Conservation (phyloP, 176 grass and related monocot species). For the Poa pratensis region DNA sequence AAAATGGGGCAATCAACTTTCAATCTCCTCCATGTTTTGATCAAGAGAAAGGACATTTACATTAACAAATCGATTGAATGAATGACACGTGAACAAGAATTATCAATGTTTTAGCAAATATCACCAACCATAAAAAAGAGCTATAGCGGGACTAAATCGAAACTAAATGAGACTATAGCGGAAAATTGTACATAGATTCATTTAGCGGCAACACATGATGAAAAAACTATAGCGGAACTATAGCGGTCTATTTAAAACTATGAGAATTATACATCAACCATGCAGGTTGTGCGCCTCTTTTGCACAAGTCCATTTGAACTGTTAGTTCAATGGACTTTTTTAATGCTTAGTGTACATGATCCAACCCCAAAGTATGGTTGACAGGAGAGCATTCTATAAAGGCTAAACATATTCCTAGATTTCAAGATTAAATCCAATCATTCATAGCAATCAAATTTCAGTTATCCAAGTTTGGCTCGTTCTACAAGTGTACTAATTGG, state of each 20-base stretch:
- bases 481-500: background rate
- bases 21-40: background rate
- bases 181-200: too few species aligned
- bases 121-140: too few species aligned
- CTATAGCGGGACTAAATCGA: too few species aligned
- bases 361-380: background rate
- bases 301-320: background rate
- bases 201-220: too few species aligned
- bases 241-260: too few species aligned
- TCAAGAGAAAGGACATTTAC: background rate
- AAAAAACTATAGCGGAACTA: too few species aligned
- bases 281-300: background rate
- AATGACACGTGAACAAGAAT: background rate
- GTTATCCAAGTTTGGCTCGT: background rate
- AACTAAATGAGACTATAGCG: too few species aligned
- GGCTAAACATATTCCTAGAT: background rate
- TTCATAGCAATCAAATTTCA: background rate
- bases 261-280: background rate
- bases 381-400: background rate
- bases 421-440: background rate
- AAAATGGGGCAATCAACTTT: conserved; percentile 6
- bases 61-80: background rate
- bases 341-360: background rate
- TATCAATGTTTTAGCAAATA: too few species aligned
- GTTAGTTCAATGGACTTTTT: background rate